Conservation (phyloP, 768 basidiomycete genomes). For the Leucosporidium creatinivorum region DNA sequence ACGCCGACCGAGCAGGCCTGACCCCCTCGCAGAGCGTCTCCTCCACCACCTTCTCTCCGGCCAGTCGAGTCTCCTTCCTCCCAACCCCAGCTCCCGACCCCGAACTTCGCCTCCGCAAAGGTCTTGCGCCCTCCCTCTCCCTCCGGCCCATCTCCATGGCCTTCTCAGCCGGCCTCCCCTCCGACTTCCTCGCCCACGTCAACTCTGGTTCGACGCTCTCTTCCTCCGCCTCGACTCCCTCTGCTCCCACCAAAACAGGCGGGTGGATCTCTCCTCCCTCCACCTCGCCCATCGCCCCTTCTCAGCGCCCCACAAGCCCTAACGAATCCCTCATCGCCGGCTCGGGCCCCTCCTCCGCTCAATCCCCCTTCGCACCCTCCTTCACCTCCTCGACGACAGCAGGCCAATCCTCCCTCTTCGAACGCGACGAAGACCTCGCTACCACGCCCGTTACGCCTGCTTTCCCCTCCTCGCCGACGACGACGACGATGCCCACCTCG, state of each 20-base stretch:
- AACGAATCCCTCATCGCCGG: background rate
- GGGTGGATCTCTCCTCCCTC: background rate
- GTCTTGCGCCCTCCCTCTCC: conserved; percentile 13
- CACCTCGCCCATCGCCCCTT: background rate
- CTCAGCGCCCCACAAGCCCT: background rate
- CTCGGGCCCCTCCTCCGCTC: background rate
- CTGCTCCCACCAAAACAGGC: background rate
- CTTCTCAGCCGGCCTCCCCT: conserved; percentile 27
- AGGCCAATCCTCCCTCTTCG: conserved; percentile 15
- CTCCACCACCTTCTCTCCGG: background rate
- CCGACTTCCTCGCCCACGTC: conserved; percentile 21
- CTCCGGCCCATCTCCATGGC: conserved; percentile 32
- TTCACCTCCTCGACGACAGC: conserved; percentile 15
- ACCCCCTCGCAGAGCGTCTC: background rate
- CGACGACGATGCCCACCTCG: background rate
- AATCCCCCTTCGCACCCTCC: conserved; percentile 10
- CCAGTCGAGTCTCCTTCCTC: conserved; percentile 14
- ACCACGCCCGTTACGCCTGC: conserved; percentile 22
- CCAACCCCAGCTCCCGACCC: conserved; percentile 2
- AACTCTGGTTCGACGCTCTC: background rate
- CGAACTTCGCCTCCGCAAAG: background rate
- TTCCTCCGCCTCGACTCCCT: too few species aligned
- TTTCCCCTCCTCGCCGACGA: background rate
- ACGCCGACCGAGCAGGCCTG: background rate
- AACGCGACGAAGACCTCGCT: background rate